Percentiles rank a stretch among this genome's conserved stretches.
These are phyloP conservation scores for Cladosporium sp. DNA, from an alignment of 2,329 filamentous ascomycete genomes.

Conservation along the genomic window DNA sequence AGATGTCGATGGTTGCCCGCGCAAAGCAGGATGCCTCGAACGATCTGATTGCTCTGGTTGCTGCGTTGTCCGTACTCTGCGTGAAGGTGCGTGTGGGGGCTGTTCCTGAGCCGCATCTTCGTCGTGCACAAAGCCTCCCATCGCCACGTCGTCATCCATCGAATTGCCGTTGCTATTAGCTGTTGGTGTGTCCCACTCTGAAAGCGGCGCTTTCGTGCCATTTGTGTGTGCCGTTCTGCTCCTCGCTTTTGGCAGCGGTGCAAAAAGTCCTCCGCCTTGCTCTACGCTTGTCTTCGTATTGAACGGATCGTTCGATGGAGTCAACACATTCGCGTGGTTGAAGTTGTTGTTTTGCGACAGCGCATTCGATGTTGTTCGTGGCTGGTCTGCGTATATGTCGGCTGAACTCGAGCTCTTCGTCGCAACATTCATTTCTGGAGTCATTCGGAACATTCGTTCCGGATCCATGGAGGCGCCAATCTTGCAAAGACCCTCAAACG, in stretches of 20 bases:
- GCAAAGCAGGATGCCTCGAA: conserved; percentile 33
- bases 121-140: conserved; percentile 25
- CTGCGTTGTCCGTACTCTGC: conserved; percentile 20
- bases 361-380: conserved; percentile 20
- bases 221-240: conserved; percentile 34
- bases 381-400: conserved; percentile 30
- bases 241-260: conserved; percentile 40
- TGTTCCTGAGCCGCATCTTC: conserved; percentile 14
- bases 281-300: conserved; percentile 29
- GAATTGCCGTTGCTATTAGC: conserved; percentile 33
- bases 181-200: conserved; percentile 45
- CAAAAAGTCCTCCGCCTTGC: conserved; percentile 32
- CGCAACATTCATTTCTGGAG: conserved; percentile 54
- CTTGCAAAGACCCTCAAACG: conserved; percentile 83
- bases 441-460: conserved; percentile 80
- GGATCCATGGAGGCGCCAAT: conserved; percentile 74
- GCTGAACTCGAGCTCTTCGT: conserved; percentile 14
- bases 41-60: conserved; percentile 25
- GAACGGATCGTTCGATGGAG: conserved; percentile 43
- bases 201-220: conserved; percentile 16
- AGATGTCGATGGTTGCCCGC: conserved; percentile 38
- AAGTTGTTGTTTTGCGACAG: conserved; percentile 24
- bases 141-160: conserved; percentile 41
- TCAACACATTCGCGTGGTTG: conserved; percentile 23
- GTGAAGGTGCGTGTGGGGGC: conserved; percentile 2